A percentile compares a stretch with the other conserved stretches of the same genome.
Conservation (phyloP, 148 eudicot genomes). For the Cornus controversa region DNA sequence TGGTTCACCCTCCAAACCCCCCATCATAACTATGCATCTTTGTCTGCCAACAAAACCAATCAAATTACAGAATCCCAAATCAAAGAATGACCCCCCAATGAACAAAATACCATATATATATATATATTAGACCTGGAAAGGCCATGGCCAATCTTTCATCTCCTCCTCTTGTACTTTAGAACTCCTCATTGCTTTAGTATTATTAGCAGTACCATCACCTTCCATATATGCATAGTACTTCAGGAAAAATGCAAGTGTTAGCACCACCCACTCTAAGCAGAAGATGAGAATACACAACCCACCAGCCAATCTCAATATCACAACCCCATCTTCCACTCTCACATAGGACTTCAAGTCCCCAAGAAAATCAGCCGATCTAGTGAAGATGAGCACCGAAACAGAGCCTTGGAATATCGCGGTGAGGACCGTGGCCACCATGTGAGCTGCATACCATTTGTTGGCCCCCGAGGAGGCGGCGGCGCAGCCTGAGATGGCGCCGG, state of each 20-base stretch:
- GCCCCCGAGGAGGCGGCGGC: conserved; percentile 37
- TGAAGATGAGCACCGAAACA: conserved; percentile 49
- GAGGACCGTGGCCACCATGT: conserved; percentile 57
- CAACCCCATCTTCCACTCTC: conserved; percentile 41
- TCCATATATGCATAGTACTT: conserved; percentile 30
- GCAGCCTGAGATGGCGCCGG: conserved; percentile 53
- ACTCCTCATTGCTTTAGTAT: background rate
- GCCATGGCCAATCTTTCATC: conserved; percentile 25
- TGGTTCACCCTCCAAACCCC: no score
- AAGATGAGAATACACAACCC: conserved; percentile 45
- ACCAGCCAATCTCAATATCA: conserved; percentile 50
- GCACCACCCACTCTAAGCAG: conserved; percentile 47
- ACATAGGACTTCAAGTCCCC: conserved; percentile 47
- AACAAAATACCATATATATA: no score
- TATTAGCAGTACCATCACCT: background rate
- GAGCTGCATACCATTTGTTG: conserved; percentile 48
- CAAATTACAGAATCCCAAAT: no score
- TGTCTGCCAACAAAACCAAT: no score
- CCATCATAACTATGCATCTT: no score
- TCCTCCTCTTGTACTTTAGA: conserved; percentile 22
- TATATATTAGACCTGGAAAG: conserved; percentile 21
- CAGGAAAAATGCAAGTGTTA: conserved; percentile 44
- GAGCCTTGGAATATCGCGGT: conserved; percentile 70
- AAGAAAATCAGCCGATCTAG: conserved; percentile 36
- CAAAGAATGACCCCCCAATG: no score